Percentiles rank a stretch among this genome's conserved stretches.
Conservation (phyloP, 768 basidiomycete genomes). For the Xerocomus brunneocitrinus region DNA sequence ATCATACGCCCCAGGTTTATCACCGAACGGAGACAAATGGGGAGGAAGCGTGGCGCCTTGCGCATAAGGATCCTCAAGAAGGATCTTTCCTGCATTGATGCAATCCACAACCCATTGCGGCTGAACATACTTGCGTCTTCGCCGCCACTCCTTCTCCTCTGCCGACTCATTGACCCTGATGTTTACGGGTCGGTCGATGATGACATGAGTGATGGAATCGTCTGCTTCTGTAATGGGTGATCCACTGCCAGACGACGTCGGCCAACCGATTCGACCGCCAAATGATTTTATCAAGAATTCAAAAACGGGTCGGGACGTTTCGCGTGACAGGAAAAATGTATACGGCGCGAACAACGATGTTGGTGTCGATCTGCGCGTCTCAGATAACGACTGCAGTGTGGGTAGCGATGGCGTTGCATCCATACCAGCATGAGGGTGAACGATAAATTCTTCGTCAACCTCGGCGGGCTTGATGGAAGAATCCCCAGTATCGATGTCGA, state of each 20-base stretch:
- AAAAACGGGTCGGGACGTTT: constrained; percentile 86
- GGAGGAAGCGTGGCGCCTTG: constrained; percentile 88
- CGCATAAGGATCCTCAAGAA: constrained; percentile 80
- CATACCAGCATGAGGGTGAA: constrained; percentile 50
- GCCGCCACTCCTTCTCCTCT: constrained; percentile 57
- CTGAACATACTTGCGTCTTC: constrained; percentile 82
- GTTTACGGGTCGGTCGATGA: constrained; percentile 82
- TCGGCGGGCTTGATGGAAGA: constrained; percentile 31
- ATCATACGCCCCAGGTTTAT: constrained; percentile 71
- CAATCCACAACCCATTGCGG: constrained; percentile 99
- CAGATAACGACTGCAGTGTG: constrained; percentile 63
- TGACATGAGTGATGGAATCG: constrained; percentile 86
- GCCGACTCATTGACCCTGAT: constrained; percentile 44
- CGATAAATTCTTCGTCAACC: constrained; percentile 63
- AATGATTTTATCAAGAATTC: constrained; percentile 92
- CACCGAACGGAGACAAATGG: constrained; percentile 94
- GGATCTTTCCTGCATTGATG: constrained; percentile 79
- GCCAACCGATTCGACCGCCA: constrained; percentile 92
- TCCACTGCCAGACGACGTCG: constrained; percentile 71
- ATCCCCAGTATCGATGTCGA: constrained; percentile 34
- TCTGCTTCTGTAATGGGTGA: constrained; percentile 78
- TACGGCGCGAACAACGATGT: constrained; percentile 77
- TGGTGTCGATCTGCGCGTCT: constrained; percentile 52
- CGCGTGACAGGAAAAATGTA: constrained; percentile 91
- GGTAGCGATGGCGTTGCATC: constrained; percentile 49